These are phyloP conservation scores for Malus hybrid DNA, from an alignment of 331 rosid genomes.

Conservation along the genomic window DNA sequence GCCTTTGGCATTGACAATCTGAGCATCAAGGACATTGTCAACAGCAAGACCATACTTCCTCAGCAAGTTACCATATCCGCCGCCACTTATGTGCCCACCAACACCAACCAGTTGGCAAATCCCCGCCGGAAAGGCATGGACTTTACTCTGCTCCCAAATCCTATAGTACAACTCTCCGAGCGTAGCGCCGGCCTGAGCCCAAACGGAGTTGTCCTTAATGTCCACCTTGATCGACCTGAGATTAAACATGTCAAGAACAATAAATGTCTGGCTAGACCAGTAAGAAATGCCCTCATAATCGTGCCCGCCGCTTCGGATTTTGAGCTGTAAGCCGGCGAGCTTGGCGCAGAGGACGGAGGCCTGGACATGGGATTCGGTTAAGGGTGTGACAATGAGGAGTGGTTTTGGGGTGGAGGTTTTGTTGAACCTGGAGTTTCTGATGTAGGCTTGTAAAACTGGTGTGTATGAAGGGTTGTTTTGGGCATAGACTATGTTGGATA, in stretches of 20 bases:
- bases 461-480: slow-evolving; percentile 30
- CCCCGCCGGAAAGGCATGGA: slow-evolving; percentile 56
- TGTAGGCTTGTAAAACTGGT: slow-evolving; percentile 39
- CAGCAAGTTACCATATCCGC: slow-evolving; percentile 66
- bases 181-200: slow-evolving; percentile 48
- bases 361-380: slow-evolving; percentile 38
- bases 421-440: slow-evolving; percentile 54
- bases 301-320: slow-evolving; percentile 68
- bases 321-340: slow-evolving; percentile 34
- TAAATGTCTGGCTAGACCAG: slow-evolving; percentile 35
- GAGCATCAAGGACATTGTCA: slow-evolving; percentile 49
- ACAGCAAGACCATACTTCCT: slow-evolving; percentile 50
- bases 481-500: slow-evolving; percentile 27
- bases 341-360: slow-evolving; percentile 41
- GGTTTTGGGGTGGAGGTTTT: slow-evolving; percentile 44
- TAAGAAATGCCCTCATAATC: slow-evolving; percentile 66
- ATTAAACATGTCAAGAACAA: slow-evolving; percentile 57
- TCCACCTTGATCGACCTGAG: slow-evolving; percentile 37
- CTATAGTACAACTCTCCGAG: slow-evolving; percentile 58
- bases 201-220: slow-evolving; percentile 26
- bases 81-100: slow-evolving; percentile 65
- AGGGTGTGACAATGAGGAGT: slow-evolving; percentile 48
- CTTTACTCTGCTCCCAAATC: slow-evolving; percentile 43
- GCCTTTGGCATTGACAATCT: slow-evolving; percentile 47
- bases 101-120: slow-evolving; percentile 57